Percentiles rank a stretch among this genome's conserved stretches.
These are phyloP conservation scores for Brassica hybrid DNA, from an alignment of 441 rosid species.

Conservation along the genomic window DNA sequence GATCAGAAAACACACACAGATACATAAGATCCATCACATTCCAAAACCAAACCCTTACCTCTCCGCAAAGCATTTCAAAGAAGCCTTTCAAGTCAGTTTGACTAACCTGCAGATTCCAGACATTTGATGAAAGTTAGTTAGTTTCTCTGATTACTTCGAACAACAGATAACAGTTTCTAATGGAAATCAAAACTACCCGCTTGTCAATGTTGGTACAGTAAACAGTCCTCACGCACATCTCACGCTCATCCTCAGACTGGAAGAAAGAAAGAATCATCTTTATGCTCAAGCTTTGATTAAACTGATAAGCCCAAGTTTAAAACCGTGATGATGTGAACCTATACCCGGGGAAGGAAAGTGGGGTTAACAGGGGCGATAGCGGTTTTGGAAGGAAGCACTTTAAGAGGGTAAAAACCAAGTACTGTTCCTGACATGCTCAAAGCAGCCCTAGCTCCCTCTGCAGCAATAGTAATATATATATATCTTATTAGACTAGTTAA, in stretches of 20 bases:
- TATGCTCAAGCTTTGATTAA: neutral
- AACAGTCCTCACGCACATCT: slow-evolving; percentile 95
- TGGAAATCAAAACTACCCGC: slow-evolving; percentile 53
- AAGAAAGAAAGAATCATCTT: slow-evolving; percentile 28
- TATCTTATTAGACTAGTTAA: slow-evolving; percentile 28
- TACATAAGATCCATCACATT: neutral
- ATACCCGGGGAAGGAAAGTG: slow-evolving; percentile 88
- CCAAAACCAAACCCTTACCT: slow-evolving; percentile 55
- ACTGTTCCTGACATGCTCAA: slow-evolving; percentile 82
- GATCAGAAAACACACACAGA: slow-evolving; percentile 10
- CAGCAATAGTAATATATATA: slow-evolving; percentile 35
- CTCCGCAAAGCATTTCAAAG: slow-evolving; percentile 88
- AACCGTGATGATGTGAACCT: slow-evolving; percentile 33
- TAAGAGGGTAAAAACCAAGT: slow-evolving; percentile 89
- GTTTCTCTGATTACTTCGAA: neutral
- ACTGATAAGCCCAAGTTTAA: slow-evolving; percentile 5
- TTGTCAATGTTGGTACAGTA: slow-evolving; percentile 96
- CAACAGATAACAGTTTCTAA: slow-evolving; percentile 4
- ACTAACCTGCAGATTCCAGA: slow-evolving; percentile 60
- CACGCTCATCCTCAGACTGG: slow-evolving; percentile 95
- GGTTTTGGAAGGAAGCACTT: slow-evolving; percentile 94
- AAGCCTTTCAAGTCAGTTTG: slow-evolving; percentile 81
- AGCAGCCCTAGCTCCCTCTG: slow-evolving; percentile 91
- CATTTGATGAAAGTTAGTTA: neutral
- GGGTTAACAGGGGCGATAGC: slow-evolving; percentile 99